Evolutionary conservation across 768 basidiomycete species (phyloP), one percentile per base, ranked within the genome.

Genomic region (Lyophyllum atratum): DNA sequence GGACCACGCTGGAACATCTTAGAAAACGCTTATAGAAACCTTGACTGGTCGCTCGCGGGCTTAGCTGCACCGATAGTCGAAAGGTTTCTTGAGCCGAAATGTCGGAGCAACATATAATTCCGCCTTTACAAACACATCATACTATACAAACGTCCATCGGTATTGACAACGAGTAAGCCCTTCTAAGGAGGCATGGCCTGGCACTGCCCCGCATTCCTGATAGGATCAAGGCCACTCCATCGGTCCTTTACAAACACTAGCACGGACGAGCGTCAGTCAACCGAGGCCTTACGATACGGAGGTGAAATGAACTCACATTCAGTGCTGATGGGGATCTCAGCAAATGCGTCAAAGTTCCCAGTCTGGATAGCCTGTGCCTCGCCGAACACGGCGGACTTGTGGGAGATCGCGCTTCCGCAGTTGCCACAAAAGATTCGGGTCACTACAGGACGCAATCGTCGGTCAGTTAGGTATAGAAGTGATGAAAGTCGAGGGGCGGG

Each of bases 351-450:
- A 55, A 76, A 74, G 61, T 74, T 75, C 12, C 75, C 75, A 2
- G 75, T 74, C 63, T 74, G 75, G 29, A 76, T 68, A 14, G 74
- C 75, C 47, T 72, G 71, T 4, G 60, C 52, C 17, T 75, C 73
- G 37, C 73, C 74, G 33, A 75, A 75, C 7, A 65, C 66, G 29
- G 56, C 63, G 17, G 70, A 70, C 50, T 64, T 68, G 49, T 76
- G 75, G n/a, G 69, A 67, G 24, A 76, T 68, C 28, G 74, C 72
- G 47, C 70, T 71, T 19, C 75, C 75, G 48, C 75, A 76, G 56
- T 65, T 72, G 56, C 66, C 52, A 52, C 75, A 76, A 64, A 75
- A 76, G n/a, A 73, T 63, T 31, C 74, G 74, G 21, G 71, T 66
- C 2, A 76, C 74, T 74, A 34, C 1, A 15, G 21, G 1, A 49